Percentiles rank a stretch among this genome's conserved stretches.
phyloP scores from a whole-genome alignment of 192 early-diverging fungal species.

The Allomyces javanicus region DNA sequence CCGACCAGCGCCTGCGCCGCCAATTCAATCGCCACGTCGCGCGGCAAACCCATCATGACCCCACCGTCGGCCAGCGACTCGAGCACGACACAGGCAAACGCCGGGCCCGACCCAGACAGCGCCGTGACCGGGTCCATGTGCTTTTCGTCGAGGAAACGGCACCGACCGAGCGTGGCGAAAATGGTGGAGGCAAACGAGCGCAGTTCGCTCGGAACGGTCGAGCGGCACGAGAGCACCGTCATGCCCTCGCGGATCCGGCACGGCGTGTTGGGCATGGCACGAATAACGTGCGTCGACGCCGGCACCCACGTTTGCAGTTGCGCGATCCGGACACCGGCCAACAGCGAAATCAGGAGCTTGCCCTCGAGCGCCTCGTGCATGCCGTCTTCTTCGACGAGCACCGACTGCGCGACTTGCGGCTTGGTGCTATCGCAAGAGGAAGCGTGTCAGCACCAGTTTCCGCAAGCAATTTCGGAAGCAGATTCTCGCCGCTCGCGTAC shows the following conservation, averaged over 20 bases:
- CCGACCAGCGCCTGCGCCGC: conserved; percentile 31
- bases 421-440: conserved; percentile 15
- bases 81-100: conserved; percentile 31
- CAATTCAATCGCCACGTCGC: conserved; percentile 27
- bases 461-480: background rate
- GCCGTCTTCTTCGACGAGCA: conserved; percentile 16
- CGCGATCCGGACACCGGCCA: conserved; percentile 25
- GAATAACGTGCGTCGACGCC: conserved; percentile 19
- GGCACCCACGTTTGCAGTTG: conserved; percentile 26
- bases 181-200: conserved; percentile 18
- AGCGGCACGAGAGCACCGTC: conserved; percentile 22
- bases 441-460: background rate
- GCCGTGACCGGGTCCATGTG: conserved; percentile 32
- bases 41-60: conserved; percentile 35
- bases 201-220: conserved; percentile 13
- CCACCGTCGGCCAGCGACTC: conserved; percentile 34
- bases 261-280: conserved; percentile 35
- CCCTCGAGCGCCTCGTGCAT: conserved; percentile 17
- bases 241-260: conserved; percentile 30
- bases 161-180: conserved; percentile 28
- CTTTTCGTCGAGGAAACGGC: conserved; percentile 25
- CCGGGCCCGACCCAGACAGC: conserved; percentile 27
- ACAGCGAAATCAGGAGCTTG: conserved; percentile 27
- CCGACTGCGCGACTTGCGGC: conserved; percentile 25
- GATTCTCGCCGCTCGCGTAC: conserved; percentile 5